A percentile compares a stretch with the other conserved stretches of the same genome.
Conservation (phyloP, 768 basidiomycete genomes). For the Trametes maxima region DNA sequence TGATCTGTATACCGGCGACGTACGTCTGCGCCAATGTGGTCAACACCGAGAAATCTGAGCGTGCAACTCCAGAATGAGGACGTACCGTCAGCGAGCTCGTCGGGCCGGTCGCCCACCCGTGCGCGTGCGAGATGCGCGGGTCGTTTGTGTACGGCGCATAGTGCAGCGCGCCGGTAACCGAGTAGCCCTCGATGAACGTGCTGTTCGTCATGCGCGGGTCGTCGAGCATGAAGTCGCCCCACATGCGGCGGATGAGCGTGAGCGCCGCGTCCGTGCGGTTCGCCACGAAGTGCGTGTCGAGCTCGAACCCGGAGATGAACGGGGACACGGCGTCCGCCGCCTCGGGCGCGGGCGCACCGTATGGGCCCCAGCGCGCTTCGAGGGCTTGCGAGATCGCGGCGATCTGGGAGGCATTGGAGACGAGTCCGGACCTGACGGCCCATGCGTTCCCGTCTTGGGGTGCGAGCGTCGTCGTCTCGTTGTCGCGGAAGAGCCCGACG, state of each 20-base stretch:
- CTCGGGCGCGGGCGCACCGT: conserved; percentile 24
- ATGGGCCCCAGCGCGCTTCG: conserved; percentile 18
- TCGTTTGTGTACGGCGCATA: conserved; percentile 23
- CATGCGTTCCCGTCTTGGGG: conserved; percentile 26
- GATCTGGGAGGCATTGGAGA: conserved; percentile 8
- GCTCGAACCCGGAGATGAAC: conserved; percentile 23
- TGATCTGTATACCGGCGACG: conserved; percentile 19
- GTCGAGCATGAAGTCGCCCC: conserved; percentile 25
- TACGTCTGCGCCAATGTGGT: conserved; percentile 8
- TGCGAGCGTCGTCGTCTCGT: conserved; percentile 24
- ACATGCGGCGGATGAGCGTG: conserved; percentile 20
- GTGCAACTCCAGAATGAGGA: neutral
- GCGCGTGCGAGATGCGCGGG: conserved; percentile 23
- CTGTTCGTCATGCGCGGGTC: conserved; percentile 26
- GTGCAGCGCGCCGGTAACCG: conserved; percentile 17
- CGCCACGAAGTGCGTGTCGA: conserved; percentile 23
- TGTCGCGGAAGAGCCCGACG: conserved; percentile 23
- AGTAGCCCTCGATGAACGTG: conserved; percentile 26
- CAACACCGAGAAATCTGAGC: neutral
- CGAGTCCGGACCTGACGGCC: conserved; percentile 23
- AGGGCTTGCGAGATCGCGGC: conserved; percentile 14
- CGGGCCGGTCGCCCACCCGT: conserved; percentile 23
- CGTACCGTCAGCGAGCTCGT: conserved; percentile 21
- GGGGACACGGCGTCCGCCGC: conserved; percentile 23
- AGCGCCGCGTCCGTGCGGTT: conserved; percentile 18